Evolutionary conservation across 1,284 basidiomycete genomes (phyloP), one percentile per base, ranked within the genome.

Genomic region (Cerioporus squamosus): DNA sequence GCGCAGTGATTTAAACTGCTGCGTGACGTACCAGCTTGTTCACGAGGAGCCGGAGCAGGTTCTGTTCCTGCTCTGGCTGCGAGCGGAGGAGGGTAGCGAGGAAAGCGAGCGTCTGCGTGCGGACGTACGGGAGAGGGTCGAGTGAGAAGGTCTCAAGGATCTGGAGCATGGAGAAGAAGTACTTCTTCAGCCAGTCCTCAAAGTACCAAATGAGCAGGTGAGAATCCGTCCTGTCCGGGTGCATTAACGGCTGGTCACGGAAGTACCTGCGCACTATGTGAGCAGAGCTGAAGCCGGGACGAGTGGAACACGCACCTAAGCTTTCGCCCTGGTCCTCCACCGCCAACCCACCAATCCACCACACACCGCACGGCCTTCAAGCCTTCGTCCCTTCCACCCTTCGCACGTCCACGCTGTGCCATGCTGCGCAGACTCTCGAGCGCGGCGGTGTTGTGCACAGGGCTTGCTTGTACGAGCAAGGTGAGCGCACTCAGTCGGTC

Each of bases 61-160:
- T 99, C 69, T 98, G 95, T 72, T 99, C 97, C 75, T 99, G 97
- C 72, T 99, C 97, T 0, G 96, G 91, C 68, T 96, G 96, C 62
- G 91, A 92, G 23, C 87, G 84, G 8, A 99, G 85, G 1, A 99
- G 84, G 40, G 87, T 88, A 74, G 82, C 90, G 52, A 94, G 87
- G 62, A 95, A 81, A 23, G 81, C 62, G 17, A 77, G 66, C 2
- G 75, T 64, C 60, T 77, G 75, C 2, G 84, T 93, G 50, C 95
- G 88, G 53, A 97, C 90, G 68, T 97, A 98, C 2, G 88, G 81
- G 2, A 99, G 83, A 0, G 94, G 87, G 72, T 98, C 97, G 60
- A 94, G 83, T 2, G 94, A 91, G 57, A 97, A 83, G 2, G 82
- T 84, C 90, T 99, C 97, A 40, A 99, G 85, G 42, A 93, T 85